Evolutionary conservation across 305 asterid genomes (phyloP), one percentile per base, ranked within the genome.

Genomic region (Ajuga reptans): DNA sequence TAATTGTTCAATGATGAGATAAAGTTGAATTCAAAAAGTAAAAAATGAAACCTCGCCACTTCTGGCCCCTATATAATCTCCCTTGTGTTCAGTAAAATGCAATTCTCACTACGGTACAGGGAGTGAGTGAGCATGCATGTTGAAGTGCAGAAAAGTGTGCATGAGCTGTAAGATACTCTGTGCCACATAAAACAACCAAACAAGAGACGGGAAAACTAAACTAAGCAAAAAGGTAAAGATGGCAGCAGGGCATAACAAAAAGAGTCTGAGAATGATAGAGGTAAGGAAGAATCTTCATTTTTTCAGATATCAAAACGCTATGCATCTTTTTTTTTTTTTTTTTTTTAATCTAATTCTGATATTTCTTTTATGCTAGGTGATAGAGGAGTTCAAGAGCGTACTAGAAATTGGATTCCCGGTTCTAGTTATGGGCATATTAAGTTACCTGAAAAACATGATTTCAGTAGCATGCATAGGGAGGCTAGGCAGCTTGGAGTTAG

Each of bases 391-490:
- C 74, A 89, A 80, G 91, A 89, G 79, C 65, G 76, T 86, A 76
- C 70, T 66, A 36, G 84, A 81, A 68, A 79, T 77, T 58, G 88
- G 91, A 9, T 83, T 89, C 49, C 97, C 97, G 1, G 77, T 89
- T 74, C 62, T 91, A 55, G 84, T 84, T n/a, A 87, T 89, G 86
- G 93, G 96, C 71, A 71, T 91, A 80, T 80, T 81, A 43, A 77
- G 72, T 73, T 91, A 89, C 89, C 83, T 91, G 65, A 91, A 82
- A 73, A 91, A 87, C 91, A 87, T 91, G 97, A 79, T 86, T 69
- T 81, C 87, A 56, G 96, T 86, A 5, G 88, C 78, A 27, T 86
- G 92, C 92, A 85, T 90, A 90, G 97, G 97, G 77, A 75, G 86
- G 84, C 84, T 90, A 11, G 96, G 96, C 12, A 86, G 94, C 81